Base-by-base conservation (phyloP, 192 early-diverging fungal genomes). In the Podochytrium sp. region DNA sequence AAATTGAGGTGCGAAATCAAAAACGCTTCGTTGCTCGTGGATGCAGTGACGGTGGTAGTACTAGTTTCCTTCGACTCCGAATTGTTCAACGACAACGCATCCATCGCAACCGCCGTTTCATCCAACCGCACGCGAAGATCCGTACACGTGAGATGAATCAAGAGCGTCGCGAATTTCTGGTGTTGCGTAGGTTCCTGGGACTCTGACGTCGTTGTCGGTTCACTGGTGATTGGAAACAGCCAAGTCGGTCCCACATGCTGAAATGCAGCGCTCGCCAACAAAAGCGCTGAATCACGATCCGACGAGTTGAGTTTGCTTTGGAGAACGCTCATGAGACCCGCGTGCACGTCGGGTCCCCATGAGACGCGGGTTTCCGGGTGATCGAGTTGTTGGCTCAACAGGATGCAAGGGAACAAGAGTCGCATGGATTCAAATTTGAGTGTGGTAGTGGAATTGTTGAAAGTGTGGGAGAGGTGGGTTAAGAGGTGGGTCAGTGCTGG, bases 101-200 rank as follows among this genome's bases (percentile, higher is more conserved):
- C 43, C 43, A 20, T 12, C 5, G 60, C 6, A 57, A 57, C 12
- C 16, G 16, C 37, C 10, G 25, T 27, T 62, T 62, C 37, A 32
- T 71, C 69, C 3, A 71, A 57, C 41, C 35, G 33, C 10, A 71
- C 69, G 25, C 69, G 69, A 42, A 71, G 53, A n/a, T 71, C 69
- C 16, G 52, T 60, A 57, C 69, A 71, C 33, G 57, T 37, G 18
- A 59, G 56, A 23, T 59, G 52, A 38, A 71, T 43, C 4, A 71
- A 40, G 20, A 71, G 39, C 2, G 69, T 30, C 29, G 49, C 57
- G 41, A 57, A 59, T 59, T 71, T 57, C 39, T n/a, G n/a, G 69
- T 41, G 49, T 25, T 34, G 51, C 35, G 14, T 4, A 5, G 27
- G 3, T 39, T 18, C 18, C 33, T 18, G 34, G 27, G 20, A 25